A percentile compares a stretch with the other conserved stretches of the same genome.
These are phyloP conservation scores for Ganoderma boninense DNA, from an alignment of 1,284 basidiomycete species.

Conservation along the genomic window DNA sequence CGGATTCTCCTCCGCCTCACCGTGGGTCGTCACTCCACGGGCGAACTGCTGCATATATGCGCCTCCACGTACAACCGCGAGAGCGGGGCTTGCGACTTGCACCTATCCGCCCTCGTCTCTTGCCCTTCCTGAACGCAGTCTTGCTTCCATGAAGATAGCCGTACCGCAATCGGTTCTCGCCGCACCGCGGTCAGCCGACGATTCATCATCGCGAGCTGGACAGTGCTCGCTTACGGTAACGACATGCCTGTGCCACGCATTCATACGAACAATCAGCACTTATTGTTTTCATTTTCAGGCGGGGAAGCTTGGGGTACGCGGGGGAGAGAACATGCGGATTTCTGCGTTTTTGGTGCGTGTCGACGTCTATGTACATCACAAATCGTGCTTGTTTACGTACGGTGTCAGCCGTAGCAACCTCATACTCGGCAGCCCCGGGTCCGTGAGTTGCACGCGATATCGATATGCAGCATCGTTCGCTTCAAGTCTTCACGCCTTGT, in stretches of 20 bases:
- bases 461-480: not conserved
- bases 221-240: not conserved
- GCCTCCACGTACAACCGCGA: no score
- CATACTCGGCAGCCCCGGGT: not conserved
- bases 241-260: not conserved
- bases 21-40: no score
- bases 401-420: not conserved
- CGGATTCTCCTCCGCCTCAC: no score
- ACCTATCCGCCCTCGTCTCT: not conserved
- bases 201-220: not conserved
- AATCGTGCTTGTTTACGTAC: not conserved
- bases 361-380: not conserved
- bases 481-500: not conserved
- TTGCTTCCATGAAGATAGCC: not conserved
- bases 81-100: no score
- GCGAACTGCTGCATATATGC: not conserved
- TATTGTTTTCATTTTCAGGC: not conserved
- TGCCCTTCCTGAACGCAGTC: not conserved
- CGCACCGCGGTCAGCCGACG: no score
- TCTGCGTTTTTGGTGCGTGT: not conserved
- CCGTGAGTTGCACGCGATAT: not conserved
- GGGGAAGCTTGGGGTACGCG: not conserved
- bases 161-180: not conserved
- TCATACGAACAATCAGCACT: not conserved
- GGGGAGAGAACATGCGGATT: constrained; percentile 4